phyloP scores from a whole-genome alignment of 805 yeast species.

The Metschnikowia continentalis region DNA sequence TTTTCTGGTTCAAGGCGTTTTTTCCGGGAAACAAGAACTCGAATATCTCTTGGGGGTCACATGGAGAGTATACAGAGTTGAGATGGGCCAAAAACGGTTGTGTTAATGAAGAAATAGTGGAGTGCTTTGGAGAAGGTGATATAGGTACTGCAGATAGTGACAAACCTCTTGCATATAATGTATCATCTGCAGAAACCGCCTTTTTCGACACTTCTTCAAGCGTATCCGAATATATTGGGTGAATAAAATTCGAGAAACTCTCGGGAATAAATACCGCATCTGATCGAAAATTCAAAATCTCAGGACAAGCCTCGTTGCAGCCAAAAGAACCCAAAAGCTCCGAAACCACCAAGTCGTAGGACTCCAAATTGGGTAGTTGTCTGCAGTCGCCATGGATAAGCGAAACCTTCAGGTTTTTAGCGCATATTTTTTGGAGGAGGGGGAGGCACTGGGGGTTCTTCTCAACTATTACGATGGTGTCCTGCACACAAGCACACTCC shows the following conservation, averaged over 20 bases:
- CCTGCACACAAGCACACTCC: slow-evolving; percentile 12
- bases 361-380: slow-evolving; percentile 15
- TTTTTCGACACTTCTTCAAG: slow-evolving; percentile 20
- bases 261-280: slow-evolving; percentile 41
- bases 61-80: slow-evolving; percentile 18
- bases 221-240: slow-evolving; percentile 64
- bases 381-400: slow-evolving; percentile 60
- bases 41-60: slow-evolving; percentile 54
- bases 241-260: slow-evolving; percentile 53
- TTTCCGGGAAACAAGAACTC: slow-evolving; percentile 50
- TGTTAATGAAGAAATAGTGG: too few species aligned
- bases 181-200: not conserved
- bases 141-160: too few species aligned
- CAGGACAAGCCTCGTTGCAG: slow-evolving; percentile 88
- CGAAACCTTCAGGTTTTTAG: slow-evolving; percentile 33
- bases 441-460: slow-evolving; percentile 61
- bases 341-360: slow-evolving; percentile 61
- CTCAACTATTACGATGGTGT: slow-evolving; percentile 54
- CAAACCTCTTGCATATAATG: not conserved
- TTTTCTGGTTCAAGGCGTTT: slow-evolving; percentile 19
- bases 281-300: slow-evolving; percentile 48
- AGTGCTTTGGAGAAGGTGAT: too few species aligned
- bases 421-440: slow-evolving; percentile 46
- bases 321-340: slow-evolving; percentile 90
- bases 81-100: not conserved